Base-by-base conservation (phyloP, 2,329 filamentous ascomycete genomes). In the Botrytis squamosa region DNA sequence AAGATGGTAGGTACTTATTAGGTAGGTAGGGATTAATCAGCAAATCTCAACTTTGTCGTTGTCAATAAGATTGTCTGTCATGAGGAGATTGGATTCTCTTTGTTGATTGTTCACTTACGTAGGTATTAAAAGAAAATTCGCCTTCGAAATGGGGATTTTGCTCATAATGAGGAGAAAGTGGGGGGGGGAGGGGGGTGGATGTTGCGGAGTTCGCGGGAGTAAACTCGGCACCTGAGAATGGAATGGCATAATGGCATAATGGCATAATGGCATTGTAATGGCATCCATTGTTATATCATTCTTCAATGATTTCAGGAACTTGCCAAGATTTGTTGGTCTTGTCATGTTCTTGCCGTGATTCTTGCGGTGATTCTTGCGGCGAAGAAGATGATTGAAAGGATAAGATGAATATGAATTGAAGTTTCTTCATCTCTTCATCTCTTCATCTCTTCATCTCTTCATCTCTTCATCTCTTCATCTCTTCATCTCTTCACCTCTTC, bases 201-300 rank as follows among this genome's bases (percentile, higher is more conserved):
- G 6, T 66, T 55, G 70, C 70, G 70, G 70, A 40, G n/a, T n/a
- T 55, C 12, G 60, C 70, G 70, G 60, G 22, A 52, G 33, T 60
- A 44, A 46, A 22, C 67, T 70, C 38, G 52, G 4, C 52, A 52
- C 49, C 25, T 52, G 10, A 52, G 46, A 52, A 25, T 42, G 40
- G 40, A 40, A 40, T 25, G 46, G 8, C 22, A 52, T 52, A 40
- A 40, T 40, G 40, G 40, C 40, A 40, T 40, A n/a, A n/a, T n/a
- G n/a, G n/a, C n/a, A n/a, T n/a, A 12, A 40, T 49, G 46, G 1
- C 46, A 52, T 52, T 12, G 46, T n/a, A 25, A 52, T n/a, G 46
- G 22, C 22, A 52, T 52, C 10, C 22, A 42, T 63, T 38, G 25
- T 40, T 42, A 4, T 7, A 22, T 40, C 36, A 40, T 55, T 36